phyloP scores from a whole-genome alignment of 305 asterid genomes.

The Solanum hybrid region DNA sequence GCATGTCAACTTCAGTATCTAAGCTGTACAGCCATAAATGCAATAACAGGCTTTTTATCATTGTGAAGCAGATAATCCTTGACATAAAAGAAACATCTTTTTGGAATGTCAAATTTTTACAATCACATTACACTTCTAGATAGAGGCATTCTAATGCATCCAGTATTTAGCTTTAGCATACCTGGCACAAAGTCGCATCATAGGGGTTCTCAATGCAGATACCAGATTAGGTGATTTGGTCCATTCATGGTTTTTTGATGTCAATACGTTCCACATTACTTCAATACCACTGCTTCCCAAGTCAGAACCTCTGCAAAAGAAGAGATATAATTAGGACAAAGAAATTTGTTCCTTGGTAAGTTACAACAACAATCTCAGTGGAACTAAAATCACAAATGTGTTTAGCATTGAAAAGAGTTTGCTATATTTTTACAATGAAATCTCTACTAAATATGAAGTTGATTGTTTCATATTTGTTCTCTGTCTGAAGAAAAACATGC shows the following conservation, averaged over 20 bases:
- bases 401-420: background rate
- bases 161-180: slow-evolving; percentile 14
- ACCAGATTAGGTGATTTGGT: slow-evolving; percentile 40
- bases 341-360: background rate
- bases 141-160: background rate
- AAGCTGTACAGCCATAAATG: background rate
- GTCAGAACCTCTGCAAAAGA: slow-evolving; percentile 37
- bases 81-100: background rate
- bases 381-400: background rate
- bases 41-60: background rate
- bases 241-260: slow-evolving; percentile 55
- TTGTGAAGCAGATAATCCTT: background rate
- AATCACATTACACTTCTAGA: background rate
- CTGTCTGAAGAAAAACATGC: background rate
- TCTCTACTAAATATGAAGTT: background rate
- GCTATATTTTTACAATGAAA: background rate
- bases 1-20: background rate
- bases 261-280: slow-evolving; percentile 48
- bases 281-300: slow-evolving; percentile 54
- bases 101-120: background rate
- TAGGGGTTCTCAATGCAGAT: slow-evolving; percentile 41
- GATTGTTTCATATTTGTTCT: background rate
- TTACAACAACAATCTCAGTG: background rate
- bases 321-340: background rate
- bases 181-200: slow-evolving; percentile 91